Evolutionary conservation across 192 early-diverging fungal species (phyloP).

Genomic region (Helicostylum pulchrum): DNA sequence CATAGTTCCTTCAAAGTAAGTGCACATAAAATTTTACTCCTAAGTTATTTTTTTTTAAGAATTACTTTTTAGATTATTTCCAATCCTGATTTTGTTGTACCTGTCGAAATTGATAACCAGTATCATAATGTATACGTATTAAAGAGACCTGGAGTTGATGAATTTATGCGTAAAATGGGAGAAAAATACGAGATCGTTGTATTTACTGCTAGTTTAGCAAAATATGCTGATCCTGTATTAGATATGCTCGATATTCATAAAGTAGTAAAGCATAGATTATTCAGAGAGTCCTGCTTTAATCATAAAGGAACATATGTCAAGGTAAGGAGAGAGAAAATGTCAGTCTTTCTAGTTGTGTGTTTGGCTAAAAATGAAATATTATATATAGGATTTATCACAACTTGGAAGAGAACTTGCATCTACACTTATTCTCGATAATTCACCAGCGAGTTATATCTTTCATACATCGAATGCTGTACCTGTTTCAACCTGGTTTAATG

Average conservation of each 20-base stretch:
- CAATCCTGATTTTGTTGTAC: conserved; percentile 78
- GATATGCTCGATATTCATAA: conserved; percentile 74
- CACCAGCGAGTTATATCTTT: conserved; percentile 81
- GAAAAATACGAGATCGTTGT: conserved; percentile 82
- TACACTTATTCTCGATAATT: conserved; percentile 87
- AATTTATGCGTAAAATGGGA: conserved; percentile 76
- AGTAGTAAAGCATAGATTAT: conserved; percentile 82
- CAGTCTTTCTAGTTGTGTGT: too few species aligned
- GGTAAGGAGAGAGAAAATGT: conserved; percentile 30
- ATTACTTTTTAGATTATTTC: conserved; percentile 22
- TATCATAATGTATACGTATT: conserved; percentile 84
- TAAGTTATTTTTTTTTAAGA: conserved; percentile 4
- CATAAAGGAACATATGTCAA: conserved; percentile 91
- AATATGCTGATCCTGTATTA: conserved; percentile 88
- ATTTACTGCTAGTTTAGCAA: conserved; percentile 82
- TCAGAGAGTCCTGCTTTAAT: conserved; percentile 84
- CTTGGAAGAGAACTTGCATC: conserved; percentile 72
- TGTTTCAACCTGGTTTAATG: conserved; percentile 85
- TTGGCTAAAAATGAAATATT: background rate
- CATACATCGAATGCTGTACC: conserved; percentile 87
- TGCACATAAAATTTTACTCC: background rate
- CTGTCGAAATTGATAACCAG: conserved; percentile 77
- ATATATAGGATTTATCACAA: conserved; percentile 65
- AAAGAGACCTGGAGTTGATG: conserved; percentile 84
- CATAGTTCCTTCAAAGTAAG: conserved; percentile 91